phyloP scores from a whole-genome alignment of 2,329 filamentous ascomycete genomes.

The Dothideomycetidae sp. region DNA sequence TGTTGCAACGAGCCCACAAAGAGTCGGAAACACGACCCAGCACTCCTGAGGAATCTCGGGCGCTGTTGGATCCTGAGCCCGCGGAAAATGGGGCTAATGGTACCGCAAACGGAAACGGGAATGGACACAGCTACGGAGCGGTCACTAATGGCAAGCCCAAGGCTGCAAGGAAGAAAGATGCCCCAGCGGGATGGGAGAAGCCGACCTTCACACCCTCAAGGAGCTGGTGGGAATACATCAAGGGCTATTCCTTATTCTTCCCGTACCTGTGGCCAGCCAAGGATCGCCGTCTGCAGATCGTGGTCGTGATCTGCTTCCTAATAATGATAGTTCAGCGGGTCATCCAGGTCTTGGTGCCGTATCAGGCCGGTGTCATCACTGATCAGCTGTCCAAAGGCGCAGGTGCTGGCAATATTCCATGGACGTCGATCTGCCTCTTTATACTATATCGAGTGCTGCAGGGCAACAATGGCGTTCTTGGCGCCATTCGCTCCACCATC shows the following conservation, averaged over 20 bases:
- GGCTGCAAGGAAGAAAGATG: conserved; percentile 15
- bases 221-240: conserved; percentile 92
- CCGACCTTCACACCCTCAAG: conserved; percentile 73
- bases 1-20: conserved; percentile 25
- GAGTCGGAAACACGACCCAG: conserved; percentile 27
- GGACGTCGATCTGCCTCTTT: conserved; percentile 60
- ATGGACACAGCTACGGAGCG: conserved; percentile 34
- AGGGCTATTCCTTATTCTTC: conserved; percentile 85
- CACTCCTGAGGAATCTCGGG: conserved; percentile 45
- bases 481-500: conserved; percentile 64
- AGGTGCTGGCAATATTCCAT: conserved; percentile 46
- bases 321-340: conserved; percentile 68
- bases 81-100: conserved; percentile 35
- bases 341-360: conserved; percentile 75
- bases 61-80: conserved; percentile 40
- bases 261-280: conserved; percentile 94
- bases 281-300: conserved; percentile 55
- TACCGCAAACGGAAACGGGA: conserved; percentile 33
- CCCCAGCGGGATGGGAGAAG: conserved; percentile 68
- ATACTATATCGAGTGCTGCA: conserved; percentile 70
- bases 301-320: conserved; percentile 68
- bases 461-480: conserved; percentile 75
- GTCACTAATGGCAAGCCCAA: conserved; percentile 32
- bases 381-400: conserved; percentile 48
- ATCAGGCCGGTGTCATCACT: conserved; percentile 69